Evolutionary conservation across 1,284 basidiomycete species (phyloP), one percentile per base, ranked within the genome.

Genomic region (Sporisorium iseilematis-ciliati): DNA sequence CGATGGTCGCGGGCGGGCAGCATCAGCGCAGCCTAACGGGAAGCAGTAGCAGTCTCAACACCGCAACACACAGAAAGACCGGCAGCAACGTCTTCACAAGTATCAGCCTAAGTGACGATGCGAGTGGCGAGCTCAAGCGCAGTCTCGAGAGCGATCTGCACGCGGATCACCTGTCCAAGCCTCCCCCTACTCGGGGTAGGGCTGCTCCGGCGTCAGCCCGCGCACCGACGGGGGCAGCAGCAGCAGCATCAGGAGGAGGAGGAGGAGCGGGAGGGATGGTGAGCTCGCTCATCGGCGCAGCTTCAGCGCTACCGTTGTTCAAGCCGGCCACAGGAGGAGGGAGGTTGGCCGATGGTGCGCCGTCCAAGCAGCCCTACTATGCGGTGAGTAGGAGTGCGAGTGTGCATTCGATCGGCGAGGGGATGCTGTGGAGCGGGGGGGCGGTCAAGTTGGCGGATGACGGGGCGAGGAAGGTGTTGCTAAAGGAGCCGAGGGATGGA

Each of bases 31-130:
- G 50, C 26, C 50, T 61, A 43, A 61, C 52, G 1, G 40, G 46
- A 12, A 45, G 31, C 33, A 55, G 54, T 14, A 33, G 11, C 12
- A 35, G n/a, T 21, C 21, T 50, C 18, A 38, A 11, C 16, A 33
- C 23, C 7, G 18, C 7, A 33, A 14, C 58, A 14, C 69, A 72
- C 33, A 23, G 52, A 1, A 72, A 72, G 43, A 63, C 51, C 23
- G 59, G 60, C n/a, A 67, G 64, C 35, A 65, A 52, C 26, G 61
- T 71, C 2, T 75, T 75, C 35, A 75, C 67, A 25, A 61, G 57
- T 45, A 75, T 75, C 49, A 67, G 64, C 5, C 61, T 75, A 0
- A 52, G 53, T 38, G 73, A 75, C 21, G 67, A 75, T 20, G 73
- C 73, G 4, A 53, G 42, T 21, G 35, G 40, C n/a, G 64, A 75